Base-by-base conservation (phyloP, 1,139 yeast species). In the Pichia sp. region DNA sequence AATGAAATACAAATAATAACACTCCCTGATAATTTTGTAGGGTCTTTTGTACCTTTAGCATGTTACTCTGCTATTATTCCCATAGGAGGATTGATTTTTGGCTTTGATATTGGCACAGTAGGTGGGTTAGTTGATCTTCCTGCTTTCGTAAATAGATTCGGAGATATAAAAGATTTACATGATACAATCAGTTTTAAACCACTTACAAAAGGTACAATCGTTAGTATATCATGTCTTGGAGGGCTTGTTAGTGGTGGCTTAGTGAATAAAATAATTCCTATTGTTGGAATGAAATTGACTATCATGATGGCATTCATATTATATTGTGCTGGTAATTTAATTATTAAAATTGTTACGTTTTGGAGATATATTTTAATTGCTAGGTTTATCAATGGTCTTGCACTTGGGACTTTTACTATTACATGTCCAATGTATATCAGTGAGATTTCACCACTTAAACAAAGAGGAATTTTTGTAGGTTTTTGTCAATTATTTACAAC, bases 61-160 rank as follows among this genome's bases (percentile, higher is more conserved):
- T 10, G 42, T 3, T 61, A 47, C 48, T 47, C 62, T 4, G 33
- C 67, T 20, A 61, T 71, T 34, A 73, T 76, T 40, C 76, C 87
- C 4, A 72, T 79, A 51, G 82, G 85, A 37, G 90, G 89, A 4
- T 77, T 80, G 50, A 75, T 80, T 20, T 80, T 80, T 56, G 90
- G 90, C 30, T 82, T 79, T 69, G 90, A 82, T 64, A 79, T 84
- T 43, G 89, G 89, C 45, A 80, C 84, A 40, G 73, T 82, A 56
- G 84, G 87, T 37, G 87, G 87, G 30, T 69, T 81, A 47, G 71
- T 81, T 29, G 78, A 78, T 58, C 71, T 80, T 75, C 56, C 70
- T 8, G 70, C 76, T 40, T 82, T 79, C 61, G 62, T 64, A 51
- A 43, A 55, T 23, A 65, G 70, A 43, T 81, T 76, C 55, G 86